Conservation (phyloP, 2,329 filamentous ascomycete species). For the Tolypocladium capitatum region DNA sequence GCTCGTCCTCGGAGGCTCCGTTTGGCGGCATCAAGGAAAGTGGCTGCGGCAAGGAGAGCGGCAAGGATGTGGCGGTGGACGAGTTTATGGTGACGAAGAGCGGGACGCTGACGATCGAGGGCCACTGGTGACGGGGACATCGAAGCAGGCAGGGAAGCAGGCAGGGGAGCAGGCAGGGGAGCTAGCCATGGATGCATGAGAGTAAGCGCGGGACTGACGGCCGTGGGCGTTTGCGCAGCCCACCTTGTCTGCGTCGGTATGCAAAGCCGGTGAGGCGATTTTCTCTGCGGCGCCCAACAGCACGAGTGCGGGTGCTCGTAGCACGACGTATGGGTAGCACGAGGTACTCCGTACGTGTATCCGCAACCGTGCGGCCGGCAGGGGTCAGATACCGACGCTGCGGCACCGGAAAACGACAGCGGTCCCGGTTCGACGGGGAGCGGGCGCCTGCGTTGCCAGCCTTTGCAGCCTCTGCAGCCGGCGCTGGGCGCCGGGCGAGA, state of each 20-base stretch:
- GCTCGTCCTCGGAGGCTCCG: constrained; percentile 27
- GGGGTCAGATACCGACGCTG: constrained; percentile 1
- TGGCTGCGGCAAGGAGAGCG: constrained; percentile 32
- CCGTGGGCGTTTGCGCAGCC: not conserved
- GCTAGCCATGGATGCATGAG: no score
- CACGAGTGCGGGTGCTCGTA: no score
- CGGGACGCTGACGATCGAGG: constrained; percentile 26
- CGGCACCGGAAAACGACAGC: not conserved
- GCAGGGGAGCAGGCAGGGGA: no score
- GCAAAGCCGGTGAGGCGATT: no score
- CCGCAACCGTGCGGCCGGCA: not conserved
- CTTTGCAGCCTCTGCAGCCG: no score
- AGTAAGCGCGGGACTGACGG: not conserved
- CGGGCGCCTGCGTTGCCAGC: not conserved
- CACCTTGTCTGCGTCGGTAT: not conserved
- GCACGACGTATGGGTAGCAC: no score
- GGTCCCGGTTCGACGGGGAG: not conserved
- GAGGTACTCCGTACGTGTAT: not conserved
- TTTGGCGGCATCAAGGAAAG: constrained; percentile 37
- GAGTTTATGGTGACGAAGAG: constrained; percentile 33
- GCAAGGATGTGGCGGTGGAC: constrained; percentile 32
- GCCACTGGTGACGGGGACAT: constrained; percentile 3
- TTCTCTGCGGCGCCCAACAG: no score
- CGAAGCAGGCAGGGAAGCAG: not conserved
- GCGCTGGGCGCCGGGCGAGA: no score